phyloP scores from a whole-genome alignment of 768 basidiomycete species.

The Nidularia sp. region DNA sequence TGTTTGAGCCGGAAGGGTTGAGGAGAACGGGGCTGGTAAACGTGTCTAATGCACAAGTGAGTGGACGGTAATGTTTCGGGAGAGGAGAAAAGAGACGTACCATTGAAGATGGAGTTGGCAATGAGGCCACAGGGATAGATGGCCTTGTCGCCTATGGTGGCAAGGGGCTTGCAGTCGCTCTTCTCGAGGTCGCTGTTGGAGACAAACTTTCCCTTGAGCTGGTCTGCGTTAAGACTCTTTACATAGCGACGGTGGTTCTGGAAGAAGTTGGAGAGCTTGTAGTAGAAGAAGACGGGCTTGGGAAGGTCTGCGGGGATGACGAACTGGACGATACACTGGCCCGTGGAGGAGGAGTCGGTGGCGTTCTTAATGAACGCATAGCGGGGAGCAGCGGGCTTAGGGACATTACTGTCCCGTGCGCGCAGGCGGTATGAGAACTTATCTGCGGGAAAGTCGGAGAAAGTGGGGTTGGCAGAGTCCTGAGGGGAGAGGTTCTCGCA shows the following conservation, averaged over 20 bases:
- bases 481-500: conserved; percentile 69
- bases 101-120: conserved; percentile 96
- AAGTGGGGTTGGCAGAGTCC: conserved; percentile 29
- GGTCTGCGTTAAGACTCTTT: conserved; percentile 80
- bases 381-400: conserved; percentile 51
- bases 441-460: conserved; percentile 56
- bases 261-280: conserved; percentile 94
- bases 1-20: conserved; percentile 43
- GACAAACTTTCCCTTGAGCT: conserved; percentile 73
- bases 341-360: conserved; percentile 37
- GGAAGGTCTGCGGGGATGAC: conserved; percentile 74
- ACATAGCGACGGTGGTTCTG: conserved; percentile 99
- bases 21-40: conserved; percentile 60
- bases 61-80: conserved; percentile 2
- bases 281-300: conserved; percentile 84
- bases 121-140: conserved; percentile 97
- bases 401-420: conserved; percentile 46
- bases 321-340: conserved; percentile 79
- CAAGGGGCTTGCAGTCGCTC: conserved; percentile 89
- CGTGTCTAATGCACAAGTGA: conserved; percentile 79
- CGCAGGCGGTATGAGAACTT: conserved; percentile 66
- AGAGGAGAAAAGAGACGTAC: conserved; percentile 31
- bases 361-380: conserved; percentile 73
- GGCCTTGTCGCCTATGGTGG: conserved; percentile 43
- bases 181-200: conserved; percentile 43